Conservation (phyloP, 306 rosid species). For the Vigna hirtella region DNA sequence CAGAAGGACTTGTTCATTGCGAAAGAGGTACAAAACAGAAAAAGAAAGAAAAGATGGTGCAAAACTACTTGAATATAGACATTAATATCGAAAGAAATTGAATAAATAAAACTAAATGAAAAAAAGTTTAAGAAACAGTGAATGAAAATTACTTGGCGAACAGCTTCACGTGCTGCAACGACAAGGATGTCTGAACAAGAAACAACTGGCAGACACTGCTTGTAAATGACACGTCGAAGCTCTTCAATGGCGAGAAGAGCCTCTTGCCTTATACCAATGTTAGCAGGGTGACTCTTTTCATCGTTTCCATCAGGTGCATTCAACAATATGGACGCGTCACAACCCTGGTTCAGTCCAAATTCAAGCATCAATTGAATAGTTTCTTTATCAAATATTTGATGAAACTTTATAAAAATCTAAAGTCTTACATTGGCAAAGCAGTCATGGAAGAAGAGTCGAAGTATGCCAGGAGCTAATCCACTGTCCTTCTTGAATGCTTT, state of each 20-base stretch:
- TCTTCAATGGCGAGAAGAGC: conserved; percentile 58
- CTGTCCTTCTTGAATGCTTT: not conserved
- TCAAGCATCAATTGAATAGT: not conserved
- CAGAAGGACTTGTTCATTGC: not conserved
- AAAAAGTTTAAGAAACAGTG: not conserved
- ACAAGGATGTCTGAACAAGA: conserved; percentile 62
- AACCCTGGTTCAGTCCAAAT: conserved; percentile 51
- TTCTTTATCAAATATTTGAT: not conserved
- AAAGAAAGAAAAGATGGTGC: not conserved
- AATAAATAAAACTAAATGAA: not conserved
- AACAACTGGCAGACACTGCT: conserved; percentile 54
- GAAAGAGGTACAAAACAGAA: too few relatives aligned
- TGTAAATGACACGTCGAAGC: conserved; percentile 46
- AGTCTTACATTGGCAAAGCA: conserved; percentile 7
- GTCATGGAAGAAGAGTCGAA: conserved; percentile 26
- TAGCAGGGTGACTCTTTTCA: conserved; percentile 52
- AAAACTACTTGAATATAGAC: not conserved
- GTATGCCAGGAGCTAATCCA: conserved; percentile 5
- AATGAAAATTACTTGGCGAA: conserved; percentile 50
- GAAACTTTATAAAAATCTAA: not conserved
- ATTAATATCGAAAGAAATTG: too few relatives aligned
- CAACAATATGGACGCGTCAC: conserved; percentile 64
- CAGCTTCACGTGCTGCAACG: conserved; percentile 68
- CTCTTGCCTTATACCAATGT: conserved; percentile 44
- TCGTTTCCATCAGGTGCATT: conserved; percentile 39